phyloP scores from a whole-genome alignment of 805 yeast species.

The Sungouiella thailandica region DNA sequence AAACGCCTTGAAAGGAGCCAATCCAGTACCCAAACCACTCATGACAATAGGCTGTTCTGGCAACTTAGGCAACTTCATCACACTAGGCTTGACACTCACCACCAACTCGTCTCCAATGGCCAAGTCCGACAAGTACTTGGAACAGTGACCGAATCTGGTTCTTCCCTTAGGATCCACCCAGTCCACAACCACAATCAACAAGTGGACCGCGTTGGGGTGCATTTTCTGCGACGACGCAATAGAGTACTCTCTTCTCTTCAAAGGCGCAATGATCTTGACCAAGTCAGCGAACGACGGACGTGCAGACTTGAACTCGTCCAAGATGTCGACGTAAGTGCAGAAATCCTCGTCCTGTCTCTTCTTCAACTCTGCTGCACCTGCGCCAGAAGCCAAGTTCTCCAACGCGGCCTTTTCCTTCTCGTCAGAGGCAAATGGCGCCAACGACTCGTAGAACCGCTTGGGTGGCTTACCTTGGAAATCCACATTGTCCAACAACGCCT shows the following conservation, averaged over 20 bases:
- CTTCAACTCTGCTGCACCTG: slow-evolving; percentile 83
- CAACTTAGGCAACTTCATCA: slow-evolving; percentile 89
- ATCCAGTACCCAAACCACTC: slow-evolving; percentile 97
- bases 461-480: slow-evolving; percentile 95
- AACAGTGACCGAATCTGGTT: slow-evolving; percentile 88
- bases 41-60: slow-evolving; percentile 87
- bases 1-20: slow-evolving; percentile 97
- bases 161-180: slow-evolving; percentile 88
- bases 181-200: slow-evolving; percentile 91
- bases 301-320: slow-evolving; percentile 75
- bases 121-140: slow-evolving; percentile 81
- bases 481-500: slow-evolving; percentile 70
- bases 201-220: slow-evolving; percentile 87
- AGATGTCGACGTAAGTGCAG: slow-evolving; percentile 74
- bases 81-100: slow-evolving; percentile 93
- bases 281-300: slow-evolving; percentile 71
- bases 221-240: slow-evolving; percentile 93
- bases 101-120: slow-evolving; percentile 78
- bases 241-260: slow-evolving; percentile 96
- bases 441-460: slow-evolving; percentile 83
- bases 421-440: slow-evolving; percentile 69
- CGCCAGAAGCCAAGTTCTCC: slow-evolving; percentile 62
- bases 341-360: slow-evolving; percentile 80
- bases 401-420: slow-evolving; percentile 60
- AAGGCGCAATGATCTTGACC: slow-evolving; percentile 69